A percentile compares a stretch with the other conserved stretches of the same genome.
Conservation (phyloP, 129 eudicot species). For the Saussurea involucrata region DNA sequence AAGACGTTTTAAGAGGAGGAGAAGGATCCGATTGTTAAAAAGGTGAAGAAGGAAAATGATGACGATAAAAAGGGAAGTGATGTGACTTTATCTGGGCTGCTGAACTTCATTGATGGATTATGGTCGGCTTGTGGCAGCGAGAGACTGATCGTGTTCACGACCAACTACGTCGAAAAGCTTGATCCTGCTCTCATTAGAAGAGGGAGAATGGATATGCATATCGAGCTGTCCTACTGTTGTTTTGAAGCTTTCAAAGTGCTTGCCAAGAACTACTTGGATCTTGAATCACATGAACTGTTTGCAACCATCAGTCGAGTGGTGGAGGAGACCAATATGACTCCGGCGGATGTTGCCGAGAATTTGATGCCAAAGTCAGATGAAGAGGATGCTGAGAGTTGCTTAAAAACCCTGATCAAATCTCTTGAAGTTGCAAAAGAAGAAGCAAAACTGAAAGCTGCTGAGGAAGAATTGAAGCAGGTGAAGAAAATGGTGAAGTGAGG, state of each 20-base stretch:
- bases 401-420: constrained; percentile 32
- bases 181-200: too few species aligned
- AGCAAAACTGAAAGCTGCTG: too few species aligned
- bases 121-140: constrained; percentile 54
- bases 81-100: constrained; percentile 43
- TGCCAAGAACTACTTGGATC: constrained; percentile 23
- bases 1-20: constrained; percentile 9
- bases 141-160: constrained; percentile 44
- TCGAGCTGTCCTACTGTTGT: constrained; percentile 43
- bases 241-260: constrained; percentile 43
- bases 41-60: constrained; percentile 14
- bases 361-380: constrained; percentile 48
- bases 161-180: constrained; percentile 48
- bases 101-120: constrained; percentile 47
- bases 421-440: constrained; percentile 18
- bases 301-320: constrained; percentile 12
- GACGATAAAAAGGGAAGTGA: constrained; percentile 19
- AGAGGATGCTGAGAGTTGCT: too few species aligned
- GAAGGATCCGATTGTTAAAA: constrained; percentile 5
- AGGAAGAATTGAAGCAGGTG: too few species aligned
- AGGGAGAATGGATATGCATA: constrained; percentile 55
- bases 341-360: constrained; percentile 57
- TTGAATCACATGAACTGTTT: constrained; percentile 26
- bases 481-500: too few species aligned
- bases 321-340: constrained; percentile 38